phyloP scores from a whole-genome alignment of 768 basidiomycete species.

The Russula virescens region DNA sequence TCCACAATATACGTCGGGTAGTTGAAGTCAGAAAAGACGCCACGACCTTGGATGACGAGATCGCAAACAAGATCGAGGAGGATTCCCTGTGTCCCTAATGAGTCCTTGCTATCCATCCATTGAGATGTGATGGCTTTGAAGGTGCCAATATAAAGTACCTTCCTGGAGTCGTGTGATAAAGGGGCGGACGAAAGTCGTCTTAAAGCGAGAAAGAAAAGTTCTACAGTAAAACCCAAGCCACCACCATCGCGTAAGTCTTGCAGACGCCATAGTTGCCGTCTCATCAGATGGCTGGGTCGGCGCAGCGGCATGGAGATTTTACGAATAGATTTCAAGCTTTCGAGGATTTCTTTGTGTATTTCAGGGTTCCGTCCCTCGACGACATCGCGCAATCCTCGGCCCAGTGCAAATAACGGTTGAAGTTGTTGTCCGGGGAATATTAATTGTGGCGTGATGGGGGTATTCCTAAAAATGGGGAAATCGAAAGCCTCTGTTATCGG shows the following conservation, averaged over 20 bases:
- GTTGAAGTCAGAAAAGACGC: neutral
- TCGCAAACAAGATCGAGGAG: constrained; percentile 2
- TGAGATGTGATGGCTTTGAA: neutral
- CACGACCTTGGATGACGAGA: neutral
- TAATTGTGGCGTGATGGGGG: neutral
- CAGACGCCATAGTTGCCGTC: constrained; percentile 8
- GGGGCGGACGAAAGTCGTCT: neutral
- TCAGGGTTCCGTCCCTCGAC: neutral
- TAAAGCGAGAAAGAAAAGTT: constrained; percentile 9
- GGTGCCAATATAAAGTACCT: neutral
- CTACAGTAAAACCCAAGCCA: constrained; percentile 3
- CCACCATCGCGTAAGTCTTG: constrained; percentile 6
- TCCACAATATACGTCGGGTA: neutral
- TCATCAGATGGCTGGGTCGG: neutral
- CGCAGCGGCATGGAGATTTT: too few relatives aligned
- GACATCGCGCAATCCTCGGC: neutral
- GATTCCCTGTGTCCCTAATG: neutral
- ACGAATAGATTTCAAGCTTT: neutral
- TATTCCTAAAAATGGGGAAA: neutral
- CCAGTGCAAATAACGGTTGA: neutral
- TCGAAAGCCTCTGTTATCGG: neutral
- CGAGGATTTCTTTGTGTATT: neutral
- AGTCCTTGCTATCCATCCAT: neutral
- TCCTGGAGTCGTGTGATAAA: neutral
- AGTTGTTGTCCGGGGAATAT: neutral